Conservation (phyloP, 805 yeast genomes). For the Candida boleticola region DNA sequence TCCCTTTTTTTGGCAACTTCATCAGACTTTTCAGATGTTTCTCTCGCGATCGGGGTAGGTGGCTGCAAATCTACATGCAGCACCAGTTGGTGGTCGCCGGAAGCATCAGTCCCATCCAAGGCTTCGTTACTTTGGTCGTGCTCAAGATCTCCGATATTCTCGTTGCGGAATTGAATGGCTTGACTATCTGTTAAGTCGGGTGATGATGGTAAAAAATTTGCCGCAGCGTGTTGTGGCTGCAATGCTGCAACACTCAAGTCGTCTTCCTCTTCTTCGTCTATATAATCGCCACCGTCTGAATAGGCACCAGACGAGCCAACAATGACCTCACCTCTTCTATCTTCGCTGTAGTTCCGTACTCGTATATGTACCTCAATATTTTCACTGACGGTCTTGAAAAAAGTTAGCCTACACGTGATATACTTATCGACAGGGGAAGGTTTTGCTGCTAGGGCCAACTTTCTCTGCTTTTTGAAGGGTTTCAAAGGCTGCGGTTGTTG, state of each 20-base stretch:
- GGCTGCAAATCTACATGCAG: no score
- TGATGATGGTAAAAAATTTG: slow-evolving; percentile 14
- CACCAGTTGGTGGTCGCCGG: no score
- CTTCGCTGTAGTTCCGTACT: slow-evolving; percentile 3
- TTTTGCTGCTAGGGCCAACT: slow-evolving; percentile 1
- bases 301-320: neutral
- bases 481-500: no score
- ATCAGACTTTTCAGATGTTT: no score
- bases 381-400: slow-evolving; percentile 1
- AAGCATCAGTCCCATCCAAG: no score
- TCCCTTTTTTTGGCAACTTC: no score
- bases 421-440: neutral
- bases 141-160: no score
- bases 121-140: no score
- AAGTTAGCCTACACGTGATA: slow-evolving; percentile 4
- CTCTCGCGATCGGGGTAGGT: no score
- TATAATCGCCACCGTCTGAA: neutral
- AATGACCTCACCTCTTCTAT: slow-evolving; percentile 1
- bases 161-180: slow-evolving; percentile 5
- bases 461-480: neutral
- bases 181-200: slow-evolving; percentile 14
- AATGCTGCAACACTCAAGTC: neutral
- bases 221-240: neutral
- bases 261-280: neutral
- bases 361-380: neutral